phyloP scores from a whole-genome alignment of 2,329 filamentous ascomycete species.

The Cladosporium velox region DNA sequence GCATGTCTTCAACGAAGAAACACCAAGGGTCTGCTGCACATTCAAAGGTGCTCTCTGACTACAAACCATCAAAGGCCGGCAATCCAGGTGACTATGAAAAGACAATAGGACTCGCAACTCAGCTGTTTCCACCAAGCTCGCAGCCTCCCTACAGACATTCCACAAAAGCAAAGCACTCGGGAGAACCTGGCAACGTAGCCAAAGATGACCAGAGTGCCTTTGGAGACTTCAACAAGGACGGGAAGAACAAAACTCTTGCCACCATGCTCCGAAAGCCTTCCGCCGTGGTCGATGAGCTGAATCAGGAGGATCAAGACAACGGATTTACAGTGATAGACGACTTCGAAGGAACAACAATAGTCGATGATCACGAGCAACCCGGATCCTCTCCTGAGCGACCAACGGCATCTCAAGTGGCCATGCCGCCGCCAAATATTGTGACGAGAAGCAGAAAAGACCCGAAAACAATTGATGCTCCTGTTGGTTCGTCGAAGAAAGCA shows the following conservation, averaged over 20 bases:
- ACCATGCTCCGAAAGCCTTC: not conserved
- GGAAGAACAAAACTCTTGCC: not conserved
- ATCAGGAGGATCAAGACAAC: not conserved
- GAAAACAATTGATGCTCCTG: not conserved
- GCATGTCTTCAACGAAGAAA: constrained; percentile 19
- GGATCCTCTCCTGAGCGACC: constrained; percentile 2
- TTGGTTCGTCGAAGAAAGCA: not conserved
- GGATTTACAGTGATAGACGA: constrained; percentile 21
- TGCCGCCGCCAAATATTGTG: constrained; percentile 27
- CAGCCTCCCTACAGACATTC: not conserved
- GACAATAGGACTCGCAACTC: not conserved
- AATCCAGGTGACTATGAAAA: not conserved
- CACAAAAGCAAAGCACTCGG: too few species aligned
- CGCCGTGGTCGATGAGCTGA: not conserved
- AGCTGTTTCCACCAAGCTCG: not conserved
- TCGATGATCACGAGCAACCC: constrained; percentile 2
- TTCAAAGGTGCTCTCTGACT: not conserved
- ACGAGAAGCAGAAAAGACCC: not conserved
- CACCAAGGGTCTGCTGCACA: not conserved
- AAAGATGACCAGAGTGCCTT: constrained; percentile 25
- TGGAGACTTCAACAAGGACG: constrained; percentile 21
- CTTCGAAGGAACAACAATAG: constrained; percentile 22
- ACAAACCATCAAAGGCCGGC: not conserved
- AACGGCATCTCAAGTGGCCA: constrained; percentile 28
- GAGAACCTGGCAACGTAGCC: constrained; percentile 10